phyloP scores from a whole-genome alignment of 176 grass and related monocot species.

The Rhipidocladum racemiflorum region DNA sequence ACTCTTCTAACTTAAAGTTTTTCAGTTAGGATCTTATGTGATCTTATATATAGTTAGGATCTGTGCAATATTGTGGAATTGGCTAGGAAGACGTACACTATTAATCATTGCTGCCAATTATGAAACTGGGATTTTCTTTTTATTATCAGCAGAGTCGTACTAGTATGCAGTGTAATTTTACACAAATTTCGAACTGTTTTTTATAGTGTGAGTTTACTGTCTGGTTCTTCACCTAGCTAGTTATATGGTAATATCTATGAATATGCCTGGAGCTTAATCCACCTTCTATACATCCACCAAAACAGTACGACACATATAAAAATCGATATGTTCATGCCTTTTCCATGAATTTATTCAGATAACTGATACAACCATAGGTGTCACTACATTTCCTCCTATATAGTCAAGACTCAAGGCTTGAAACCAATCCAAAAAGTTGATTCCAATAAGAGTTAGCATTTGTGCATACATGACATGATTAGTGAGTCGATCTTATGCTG shows the following conservation, averaged over 20 bases:
- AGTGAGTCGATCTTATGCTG: neutral
- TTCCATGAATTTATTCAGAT: neutral
- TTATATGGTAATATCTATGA: no score
- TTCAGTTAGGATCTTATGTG: neutral
- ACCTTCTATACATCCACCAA: no score
- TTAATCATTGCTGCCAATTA: no score
- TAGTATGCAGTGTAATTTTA: no score
- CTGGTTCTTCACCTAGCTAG: no score
- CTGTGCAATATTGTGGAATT: neutral
- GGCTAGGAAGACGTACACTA: neutral
- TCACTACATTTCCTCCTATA: neutral
- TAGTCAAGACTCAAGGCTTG: neutral
- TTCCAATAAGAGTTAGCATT: neutral
- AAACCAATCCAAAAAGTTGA: neutral
- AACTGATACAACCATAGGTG: no score
- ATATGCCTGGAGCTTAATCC: no score
- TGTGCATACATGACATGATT: neutral
- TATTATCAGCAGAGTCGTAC: no score
- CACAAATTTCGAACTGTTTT: no score
- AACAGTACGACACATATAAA: no score
- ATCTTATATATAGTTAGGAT: neutral
- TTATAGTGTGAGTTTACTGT: no score
- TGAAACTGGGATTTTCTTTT: no score
- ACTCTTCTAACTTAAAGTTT: neutral
- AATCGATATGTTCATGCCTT: neutral